Evolutionary conservation across 352 stramenopile species (phyloP), one percentile per base, ranked within the genome.

Genomic region (Thraustochytrium striatum): DNA sequence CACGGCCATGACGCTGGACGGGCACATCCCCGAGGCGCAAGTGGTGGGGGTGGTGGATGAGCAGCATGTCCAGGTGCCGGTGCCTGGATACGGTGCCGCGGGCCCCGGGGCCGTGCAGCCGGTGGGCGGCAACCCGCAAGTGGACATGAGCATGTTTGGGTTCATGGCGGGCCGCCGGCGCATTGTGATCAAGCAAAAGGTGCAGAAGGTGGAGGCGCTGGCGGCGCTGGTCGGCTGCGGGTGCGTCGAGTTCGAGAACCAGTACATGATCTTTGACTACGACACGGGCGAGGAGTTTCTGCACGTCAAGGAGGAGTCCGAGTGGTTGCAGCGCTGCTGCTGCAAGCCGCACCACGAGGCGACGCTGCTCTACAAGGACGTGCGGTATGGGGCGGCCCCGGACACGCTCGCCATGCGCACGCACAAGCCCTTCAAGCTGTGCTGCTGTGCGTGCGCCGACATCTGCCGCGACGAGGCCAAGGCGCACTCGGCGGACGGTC

Each of bases 371-470:
- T 69, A 58, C 58, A 28, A 28, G 28, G 70, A 80, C 58, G 52
- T 59, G 25, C 55, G 70, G 11, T 59, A 69, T 57, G 57, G 70
- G 25, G 36, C 38, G 38, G 25, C 38, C 7, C 19, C 47, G 9
- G 47, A 73, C 25, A 21, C 28, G 16, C 32, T 65, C 21, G 25
- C 52, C 11, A 80, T 80, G 70, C 55, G 57, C 41, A 47, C 58
- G 11, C 32, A 58, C 3, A 80, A 80, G 47, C 70, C 70, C 21
- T 80, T 80, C 58, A 80, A 80, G 47, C 43, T 47, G 11, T 35
- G 36, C 39, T 80, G 70, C 58, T 80, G 70, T 47, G 41, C 58
- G 8, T 80, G 16, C 47, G 11, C 19, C n/a, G 70, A 80, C 70
- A 80, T 80, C 79, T 80, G 70, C 33, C 38, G 32, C 7, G 57